A percentile compares a stretch with the other conserved stretches of the same genome.
phyloP scores from a whole-genome alignment of 495 filamentous ascomycete species.

The Hypoxylon trugodes region DNA sequence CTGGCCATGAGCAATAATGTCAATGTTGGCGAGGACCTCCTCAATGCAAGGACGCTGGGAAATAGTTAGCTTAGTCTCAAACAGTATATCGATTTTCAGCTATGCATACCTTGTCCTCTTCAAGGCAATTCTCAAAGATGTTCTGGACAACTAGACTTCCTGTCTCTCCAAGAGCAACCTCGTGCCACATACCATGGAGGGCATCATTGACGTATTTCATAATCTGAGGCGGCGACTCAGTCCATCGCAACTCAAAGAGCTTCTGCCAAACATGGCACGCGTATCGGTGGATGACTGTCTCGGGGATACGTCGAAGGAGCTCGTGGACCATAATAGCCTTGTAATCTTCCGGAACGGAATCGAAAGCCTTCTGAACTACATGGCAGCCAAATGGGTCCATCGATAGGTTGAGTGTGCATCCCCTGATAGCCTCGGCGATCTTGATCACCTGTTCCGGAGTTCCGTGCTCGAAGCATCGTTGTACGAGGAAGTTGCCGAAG shows the following conservation, averaged over 20 bases:
- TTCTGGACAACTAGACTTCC: conserved; percentile 98
- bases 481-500: conserved; percentile 97
- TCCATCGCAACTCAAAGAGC: conserved; percentile 98
- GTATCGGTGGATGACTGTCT: conserved; percentile 98
- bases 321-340: conserved; percentile 99
- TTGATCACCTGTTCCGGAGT: conserved; percentile 93
- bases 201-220: conserved; percentile 99
- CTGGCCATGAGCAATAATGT: conserved; percentile 96
- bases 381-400: conserved; percentile 99
- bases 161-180: conserved; percentile 95
- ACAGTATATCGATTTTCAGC: not conserved
- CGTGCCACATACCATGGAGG: conserved; percentile 96
- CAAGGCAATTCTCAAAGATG: conserved; percentile 98
- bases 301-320: conserved; percentile 91
- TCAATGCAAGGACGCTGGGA: conserved; percentile 90
- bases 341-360: conserved; percentile 95
- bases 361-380: conserved; percentile 97
- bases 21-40: conserved; percentile 91
- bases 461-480: conserved; percentile 98
- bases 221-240: conserved; percentile 91
- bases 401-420: conserved; percentile 90
- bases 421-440: conserved; percentile 93
- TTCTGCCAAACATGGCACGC: conserved; percentile 99
- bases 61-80: conserved; percentile 47
- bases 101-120: conserved; percentile 90